These are phyloP conservation scores for Backusella westeae DNA, from an alignment of 192 early-diverging fungal genomes.

Conservation along the genomic window DNA sequence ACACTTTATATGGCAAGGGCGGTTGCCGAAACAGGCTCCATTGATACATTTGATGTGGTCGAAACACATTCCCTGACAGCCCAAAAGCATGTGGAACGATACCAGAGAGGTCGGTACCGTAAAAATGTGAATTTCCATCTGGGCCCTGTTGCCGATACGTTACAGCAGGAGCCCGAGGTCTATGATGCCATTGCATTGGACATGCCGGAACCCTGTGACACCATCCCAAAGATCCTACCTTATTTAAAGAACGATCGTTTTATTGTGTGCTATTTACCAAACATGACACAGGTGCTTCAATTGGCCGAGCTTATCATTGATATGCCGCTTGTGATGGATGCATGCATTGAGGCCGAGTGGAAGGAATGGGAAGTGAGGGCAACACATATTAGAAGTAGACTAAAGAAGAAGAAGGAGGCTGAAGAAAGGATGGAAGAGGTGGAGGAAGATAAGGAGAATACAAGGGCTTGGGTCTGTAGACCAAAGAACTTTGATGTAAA, in stretches of 20 bases:
- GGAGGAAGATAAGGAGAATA: not conserved
- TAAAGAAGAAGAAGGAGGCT: not conserved
- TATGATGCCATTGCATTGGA: slow-evolving; percentile 53
- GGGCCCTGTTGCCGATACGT: slow-evolving; percentile 31
- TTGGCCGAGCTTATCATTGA: slow-evolving; percentile 36
- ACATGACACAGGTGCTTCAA: slow-evolving; percentile 55
- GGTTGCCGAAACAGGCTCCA: slow-evolving; percentile 27
- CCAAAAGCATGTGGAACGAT: slow-evolving; percentile 42
- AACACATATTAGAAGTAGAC: slow-evolving; percentile 44
- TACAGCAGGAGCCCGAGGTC: not conserved
- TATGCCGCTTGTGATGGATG: slow-evolving; percentile 37
- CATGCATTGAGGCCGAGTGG: slow-evolving; percentile 44
- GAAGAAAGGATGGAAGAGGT: not conserved
- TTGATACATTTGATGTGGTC: slow-evolving; percentile 57
- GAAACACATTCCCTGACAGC: slow-evolving; percentile 45
- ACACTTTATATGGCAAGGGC: slow-evolving; percentile 61
- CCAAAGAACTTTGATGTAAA: slow-evolving; percentile 40
- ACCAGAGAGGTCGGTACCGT: slow-evolving; percentile 48
- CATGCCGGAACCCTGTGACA: slow-evolving; percentile 43
- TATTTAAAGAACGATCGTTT: slow-evolving; percentile 48
- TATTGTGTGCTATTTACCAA: slow-evolving; percentile 53
- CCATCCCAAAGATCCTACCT: slow-evolving; percentile 35
- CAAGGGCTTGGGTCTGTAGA: slow-evolving; percentile 42
- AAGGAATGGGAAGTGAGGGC: slow-evolving; percentile 53
- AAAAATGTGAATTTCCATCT: slow-evolving; percentile 42